Conservation (phyloP, 2,329 filamentous ascomycete species). For the Aspergillus sp. region DNA sequence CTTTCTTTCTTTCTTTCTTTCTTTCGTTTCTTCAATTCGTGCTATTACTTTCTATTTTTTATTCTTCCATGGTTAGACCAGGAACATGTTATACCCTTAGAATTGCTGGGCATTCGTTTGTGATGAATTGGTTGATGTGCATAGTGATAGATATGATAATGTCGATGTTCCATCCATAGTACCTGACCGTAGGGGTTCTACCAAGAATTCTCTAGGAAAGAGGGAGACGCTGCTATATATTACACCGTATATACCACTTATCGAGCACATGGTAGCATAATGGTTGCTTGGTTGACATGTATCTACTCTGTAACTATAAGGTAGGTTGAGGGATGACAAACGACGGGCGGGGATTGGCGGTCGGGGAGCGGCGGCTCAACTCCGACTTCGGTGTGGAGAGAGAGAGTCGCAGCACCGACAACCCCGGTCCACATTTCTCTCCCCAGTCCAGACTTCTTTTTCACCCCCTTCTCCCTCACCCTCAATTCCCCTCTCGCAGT, state of each 20-base stretch:
- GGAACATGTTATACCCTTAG: slow-evolving; percentile 12
- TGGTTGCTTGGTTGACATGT: too few species aligned
- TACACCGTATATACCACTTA: too few species aligned
- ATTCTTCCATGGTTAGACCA: slow-evolving; percentile 10
- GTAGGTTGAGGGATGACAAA: slow-evolving; percentile 13
- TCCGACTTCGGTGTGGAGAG: slow-evolving; percentile 21
- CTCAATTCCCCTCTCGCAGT: not conserved
- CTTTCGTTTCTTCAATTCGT: slow-evolving; percentile 2
- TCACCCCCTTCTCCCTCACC: not conserved
- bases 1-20: not conserved
- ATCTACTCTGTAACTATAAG: not conserved
- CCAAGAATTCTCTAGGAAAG: too few species aligned
- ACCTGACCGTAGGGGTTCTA: too few species aligned
- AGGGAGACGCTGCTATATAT: too few species aligned
- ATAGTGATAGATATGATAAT: not conserved
- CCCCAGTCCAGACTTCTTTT: not conserved
- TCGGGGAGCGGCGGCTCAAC: slow-evolving; percentile 13
- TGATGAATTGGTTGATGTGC: not conserved
- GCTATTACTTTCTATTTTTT: slow-evolving; percentile 4
- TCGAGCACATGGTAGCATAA: too few species aligned
- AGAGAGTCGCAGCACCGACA: not conserved
- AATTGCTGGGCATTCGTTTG: not conserved
- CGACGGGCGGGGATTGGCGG: slow-evolving; percentile 12
- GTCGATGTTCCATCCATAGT: too few species aligned
- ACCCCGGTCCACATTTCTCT: slow-evolving; percentile 9